Base-by-base conservation (phyloP, 495 filamentous ascomycete species). In the Neurospora sp. region DNA sequence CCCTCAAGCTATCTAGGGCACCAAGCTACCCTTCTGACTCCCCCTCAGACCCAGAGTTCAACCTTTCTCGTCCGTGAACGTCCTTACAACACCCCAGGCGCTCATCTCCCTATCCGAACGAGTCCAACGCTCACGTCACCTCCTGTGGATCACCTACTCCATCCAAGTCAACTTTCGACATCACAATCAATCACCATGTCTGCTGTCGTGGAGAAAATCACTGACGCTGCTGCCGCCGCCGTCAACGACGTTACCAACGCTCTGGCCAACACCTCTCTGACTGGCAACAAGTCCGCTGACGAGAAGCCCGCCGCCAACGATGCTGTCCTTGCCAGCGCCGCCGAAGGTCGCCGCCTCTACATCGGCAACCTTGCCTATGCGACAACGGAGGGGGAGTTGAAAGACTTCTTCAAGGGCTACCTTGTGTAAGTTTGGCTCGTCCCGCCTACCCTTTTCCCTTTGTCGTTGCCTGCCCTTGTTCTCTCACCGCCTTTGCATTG, bases 301-400 rank as follows among this genome's bases (percentile, higher is more conserved):
- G 81, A 83, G 81, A 86, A 87, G 78, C 72, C 78, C 73, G 82
- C 87, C 74, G 86, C 87, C 87, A 90, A 93, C 78, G 94, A 96
- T 82, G 94, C 95, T 81, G 94, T 95, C 76, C 90, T 94, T 80
- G 94, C 94, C 85, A 97, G 93, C 86, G 96, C 96, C 81, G 94
- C 96, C 83, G 96, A 99, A 86, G 96, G 96, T 82, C 93, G 96
- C 88, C 93, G 96, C 86, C 90, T 99, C 76, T 99, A 99, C 86
- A 98, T 98, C 87, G 96, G 96, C 84, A 99, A 99, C 87, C 93
- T 99, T 89, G 96, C 96, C 73, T 98, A 99, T 83, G 94, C 96
- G 90, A 98, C 96, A 88, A 96, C 94, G 81, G 96, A 98, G 92
- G 96, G 93, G 90, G 93, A 97, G 89, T 92, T 99, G 88, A 97